Evolutionary conservation across 768 basidiomycete species (phyloP), one percentile per base, ranked within the genome.

Genomic region (Termitomyces sp.): DNA sequence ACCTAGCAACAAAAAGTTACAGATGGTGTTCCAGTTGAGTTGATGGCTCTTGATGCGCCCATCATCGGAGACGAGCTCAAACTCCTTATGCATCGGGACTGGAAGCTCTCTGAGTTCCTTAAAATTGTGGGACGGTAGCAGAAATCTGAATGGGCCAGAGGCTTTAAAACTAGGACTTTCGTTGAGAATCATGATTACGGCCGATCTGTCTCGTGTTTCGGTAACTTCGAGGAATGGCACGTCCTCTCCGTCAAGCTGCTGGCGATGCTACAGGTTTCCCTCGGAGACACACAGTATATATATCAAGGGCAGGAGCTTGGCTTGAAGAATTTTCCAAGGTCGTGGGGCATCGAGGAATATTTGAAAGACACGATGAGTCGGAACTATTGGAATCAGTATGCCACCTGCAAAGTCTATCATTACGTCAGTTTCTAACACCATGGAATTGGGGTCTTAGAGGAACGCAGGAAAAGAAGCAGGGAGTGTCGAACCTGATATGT

Each of bases 221-320:
- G 83, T 19, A 82, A 85, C 65, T 72, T 77, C 0, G 74, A 76
- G 0, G 70, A 78, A 58, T 84, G 84, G 78, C 80, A 89, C 4
- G 68, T 75, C 0, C 66, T 77, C 16, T 85, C 83, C 6, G 84
- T 83, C 4, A 90, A 90, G 68, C 71, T 90, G 69, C 68, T 90
- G 19, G 79, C 84, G 1, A 73, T 87, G 53, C 68, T 89, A 35
- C 79, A 89, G 60, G 73, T 81, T 35, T 80, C 83, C 1, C 83
- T 86, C 41, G 73, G 77, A 8, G 89, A 89, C 6, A 89, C 89
- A 19, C 69, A 85, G 59, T 91, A 84, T 66, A 74, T 92, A 11
- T 91, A 85, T 66, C 87, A 91, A 71, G 89, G 88, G 6, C 77
- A 90, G 67, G 90, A 91, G 65, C 76, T 91, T 0, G 89, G 83